Base-by-base conservation (phyloP, 75 land plant species). In the Selaginella moellendorffii region DNA sequence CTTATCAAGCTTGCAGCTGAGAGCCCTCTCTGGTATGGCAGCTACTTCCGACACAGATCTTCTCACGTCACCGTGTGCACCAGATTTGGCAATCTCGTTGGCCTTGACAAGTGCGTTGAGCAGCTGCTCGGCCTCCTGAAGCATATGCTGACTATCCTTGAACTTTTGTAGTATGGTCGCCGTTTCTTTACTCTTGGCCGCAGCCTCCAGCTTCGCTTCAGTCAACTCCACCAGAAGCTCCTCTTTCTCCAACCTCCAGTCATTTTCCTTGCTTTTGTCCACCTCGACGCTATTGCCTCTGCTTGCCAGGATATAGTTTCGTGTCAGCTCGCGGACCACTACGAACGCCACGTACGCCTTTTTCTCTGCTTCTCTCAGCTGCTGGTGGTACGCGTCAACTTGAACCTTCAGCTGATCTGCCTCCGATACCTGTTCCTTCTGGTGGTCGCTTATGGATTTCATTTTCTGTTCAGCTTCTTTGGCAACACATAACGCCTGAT, bases 91-190 rank as follows among this genome's bases (percentile, higher is more conserved):
- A 31, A 60, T 63, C 66, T 85, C 98, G 62, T 83, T 88, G 30
- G 90, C 87, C 71, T 74, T 76, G 63, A 91, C 64, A 18, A 95
- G 66, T 19, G 77, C 75, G 73, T 84, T 89, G 10, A 95, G 82
- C 76, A 79, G 78, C 9, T 69, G 52, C 66, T 95, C 85, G 42
- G 97, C 99, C 54, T 95, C 91, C 52, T 42, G 62, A 52, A 95
- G 77, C 22, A 82, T 82, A 24, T 75, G 80, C 72, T 95, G 90
- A 5, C 73, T 78, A 58, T 84, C 85, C 54, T 87, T 77, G 75
- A 82, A 74, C 59, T 73, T 80, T 30, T 60, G 28, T 46, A 85
- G 54, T 30, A 80, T 20, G 54, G 54, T 30, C n/a, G 68, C 69
- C 51, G 82, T 76, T 65, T 95, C 99, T 36, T 71, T 59, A 25